Evolutionary conservation across 1,139 yeast species (phyloP), one percentile per base, ranked within the genome.

Genomic region (Martiniozyma asiatica): DNA sequence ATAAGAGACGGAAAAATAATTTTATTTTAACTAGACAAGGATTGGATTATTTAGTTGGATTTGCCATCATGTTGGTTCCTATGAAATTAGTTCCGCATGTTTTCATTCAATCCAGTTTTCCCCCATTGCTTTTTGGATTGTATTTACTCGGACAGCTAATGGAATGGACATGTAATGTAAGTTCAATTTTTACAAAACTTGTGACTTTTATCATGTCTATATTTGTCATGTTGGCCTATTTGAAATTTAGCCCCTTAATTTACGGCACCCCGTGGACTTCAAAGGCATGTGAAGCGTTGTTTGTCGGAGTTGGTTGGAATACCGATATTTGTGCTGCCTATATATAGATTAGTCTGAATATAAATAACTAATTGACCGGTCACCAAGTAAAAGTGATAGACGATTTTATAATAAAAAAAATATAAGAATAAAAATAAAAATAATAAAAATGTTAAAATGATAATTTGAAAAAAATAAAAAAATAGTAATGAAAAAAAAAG

Each of bases 121-220:
- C 84, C 26, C 62, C 80, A 1, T 55, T 70, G 25, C 67, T 70
- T 44, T 71, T 76, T 48, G 80, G 76, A 3, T 53, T 73, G 20
- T 53, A 76, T 37, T 55, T 68, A 9, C 49, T 66, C 25, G 72
- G 74, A 14, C 76, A 70, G 40, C 53, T 63, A 19, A 56, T 69
- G 22, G 44, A 48, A 29, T 7, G 17, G n/a, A n/a, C n/a, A n/a
- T n/a, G n/a, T n/a, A n/a, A n/a, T n/a, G n/a, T n/a, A n/a, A n/a
- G n/a, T n/a, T n/a, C n/a, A n/a, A n/a, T n/a, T n/a, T n/a, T n/a
- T n/a, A n/a, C n/a, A n/a, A n/a, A n/a, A n/a, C n/a, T n/a, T n/a
- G n/a, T n/a, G n/a, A 4, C 13, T 13, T 5, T 13, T 8, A 2
- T 14, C 18, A 8, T 25, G 18, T 13, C 16, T 17, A n/a, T 24